These are phyloP conservation scores for Geotrichum klebahnii DNA, from an alignment of 1,139 yeast species.

Conservation along the genomic window DNA sequence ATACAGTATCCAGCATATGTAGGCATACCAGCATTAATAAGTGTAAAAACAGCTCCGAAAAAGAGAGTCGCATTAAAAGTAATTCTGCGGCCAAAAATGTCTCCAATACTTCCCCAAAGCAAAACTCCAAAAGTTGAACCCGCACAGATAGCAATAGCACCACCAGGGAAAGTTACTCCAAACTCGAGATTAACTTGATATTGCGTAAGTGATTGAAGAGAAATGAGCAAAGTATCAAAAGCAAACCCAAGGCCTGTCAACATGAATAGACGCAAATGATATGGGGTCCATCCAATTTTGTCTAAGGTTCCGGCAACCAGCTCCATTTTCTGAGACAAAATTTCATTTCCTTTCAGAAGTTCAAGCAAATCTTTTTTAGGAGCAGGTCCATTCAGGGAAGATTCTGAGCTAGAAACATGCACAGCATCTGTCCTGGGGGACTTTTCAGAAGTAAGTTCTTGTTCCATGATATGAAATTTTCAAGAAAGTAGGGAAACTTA, in stretches of 20 bases:
- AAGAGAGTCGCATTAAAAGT: slow-evolving; percentile 55
- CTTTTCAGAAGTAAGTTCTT: no score
- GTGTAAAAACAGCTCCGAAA: slow-evolving; percentile 50
- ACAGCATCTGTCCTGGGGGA: no score
- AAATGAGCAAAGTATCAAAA: slow-evolving; percentile 55
- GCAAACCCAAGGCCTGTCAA: slow-evolving; percentile 57
- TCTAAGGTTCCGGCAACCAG: slow-evolving; percentile 35
- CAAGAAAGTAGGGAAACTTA: no score
- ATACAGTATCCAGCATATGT: slow-evolving; percentile 46
- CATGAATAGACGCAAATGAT: slow-evolving; percentile 32
- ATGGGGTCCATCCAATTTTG: slow-evolving; percentile 32
- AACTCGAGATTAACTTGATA: slow-evolving; percentile 30
- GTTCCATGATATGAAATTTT: no score
- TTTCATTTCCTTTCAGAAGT: no score
- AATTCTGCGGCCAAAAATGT: slow-evolving; percentile 49
- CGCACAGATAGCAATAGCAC: slow-evolving; percentile 42
- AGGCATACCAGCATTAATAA: slow-evolving; percentile 53
- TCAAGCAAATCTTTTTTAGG: no score
- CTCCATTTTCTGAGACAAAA: slow-evolving; percentile 26
- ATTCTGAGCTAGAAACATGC: no score
- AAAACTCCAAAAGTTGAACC: slow-evolving; percentile 56
- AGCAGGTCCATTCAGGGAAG: no score
- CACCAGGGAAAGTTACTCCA: slow-evolving; percentile 34
- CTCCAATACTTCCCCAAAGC: slow-evolving; percentile 50
- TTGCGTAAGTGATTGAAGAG: slow-evolving; percentile 46